phyloP scores from a whole-genome alignment of 805 yeast genomes.

The Sungouiozyma ichnusensis region DNA sequence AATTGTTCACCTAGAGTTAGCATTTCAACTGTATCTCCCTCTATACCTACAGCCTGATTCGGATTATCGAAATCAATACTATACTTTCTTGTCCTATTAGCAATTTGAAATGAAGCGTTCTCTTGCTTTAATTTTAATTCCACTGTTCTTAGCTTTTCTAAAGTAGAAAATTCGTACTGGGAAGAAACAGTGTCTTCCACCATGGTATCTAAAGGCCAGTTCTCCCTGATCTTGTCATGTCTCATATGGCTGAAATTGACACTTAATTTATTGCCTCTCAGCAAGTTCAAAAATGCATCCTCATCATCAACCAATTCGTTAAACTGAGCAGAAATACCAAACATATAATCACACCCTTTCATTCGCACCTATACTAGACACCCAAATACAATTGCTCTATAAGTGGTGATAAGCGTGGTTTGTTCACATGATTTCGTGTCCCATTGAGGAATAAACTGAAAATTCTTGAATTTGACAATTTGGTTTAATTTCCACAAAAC shows the following conservation, averaged over 20 bases:
- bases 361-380: neutral
- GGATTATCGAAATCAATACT: constrained; percentile 25
- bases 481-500: neutral
- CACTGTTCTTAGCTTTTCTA: neutral
- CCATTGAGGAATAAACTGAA: neutral
- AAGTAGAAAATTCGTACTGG: neutral
- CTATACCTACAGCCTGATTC: constrained; percentile 2
- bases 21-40: neutral
- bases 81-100: constrained; percentile 14
- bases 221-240: neutral
- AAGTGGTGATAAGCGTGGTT: no score
- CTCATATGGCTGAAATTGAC: constrained; percentile 1
- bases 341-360: neutral
- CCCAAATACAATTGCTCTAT: no score
- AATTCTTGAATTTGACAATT: neutral
- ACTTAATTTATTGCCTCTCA: constrained; percentile 1
- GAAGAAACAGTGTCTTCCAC: neutral
- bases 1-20: neutral
- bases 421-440: neutral
- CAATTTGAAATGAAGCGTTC: constrained; percentile 12
- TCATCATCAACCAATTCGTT: neutral
- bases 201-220: neutral
- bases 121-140: constrained; percentile 5
- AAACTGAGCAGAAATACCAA: neutral
- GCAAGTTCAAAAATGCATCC: constrained; percentile 2